Base-by-base conservation (phyloP, 148 eudicot genomes). In the Silene latifolia region DNA sequence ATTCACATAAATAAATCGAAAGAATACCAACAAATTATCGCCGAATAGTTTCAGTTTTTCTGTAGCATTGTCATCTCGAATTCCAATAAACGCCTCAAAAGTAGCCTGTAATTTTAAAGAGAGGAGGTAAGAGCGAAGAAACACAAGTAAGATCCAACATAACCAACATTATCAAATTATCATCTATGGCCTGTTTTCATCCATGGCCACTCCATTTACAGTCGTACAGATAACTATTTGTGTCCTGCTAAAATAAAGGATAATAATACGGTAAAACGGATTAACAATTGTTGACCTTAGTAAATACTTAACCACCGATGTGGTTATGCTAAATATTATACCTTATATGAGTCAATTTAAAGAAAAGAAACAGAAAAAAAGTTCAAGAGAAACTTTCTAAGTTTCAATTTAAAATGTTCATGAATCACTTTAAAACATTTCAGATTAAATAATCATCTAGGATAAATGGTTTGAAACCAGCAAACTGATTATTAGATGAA, bases 41-140 rank as follows among this genome's bases (percentile, higher is more conserved):
- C 98, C 98, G 69, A 95, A 95, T 24, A 95, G 85, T 80, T 89
- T 95, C 46, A 95, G 46, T 87, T 92, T 87, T 74, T 81, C 86
- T 21, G 98, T 92, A 79, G 97, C 98, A 73, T 83, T 67, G 67
- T 92, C 98, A 81, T 95, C 98, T 67, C 90, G 86, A 72, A 95
- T 76, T 74, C 97, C 98, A 80, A 95, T 88, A 78, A 89, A 92
- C 78, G 89, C 88, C 87, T 95, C 98, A 83, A 95, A 95, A 77
- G 97, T 92, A 76, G 98, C 97, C 98, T 94, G 78, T n/a, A 74
- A 77, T 10, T 54, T 66, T 53, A 13, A 71, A 27, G 67, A 48
- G 75, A 32, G 68, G 47, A 25, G 64, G 47, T 53, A 69, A 67
- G 70, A 63, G 71, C 12, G 25, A 67, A 21, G 60, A 32, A 71